Percentiles rank a stretch among this genome's conserved stretches.
Evolutionary conservation across 1,139 yeast species (phyloP).

Genomic region (Blastobotrys malaysiensis): DNA sequence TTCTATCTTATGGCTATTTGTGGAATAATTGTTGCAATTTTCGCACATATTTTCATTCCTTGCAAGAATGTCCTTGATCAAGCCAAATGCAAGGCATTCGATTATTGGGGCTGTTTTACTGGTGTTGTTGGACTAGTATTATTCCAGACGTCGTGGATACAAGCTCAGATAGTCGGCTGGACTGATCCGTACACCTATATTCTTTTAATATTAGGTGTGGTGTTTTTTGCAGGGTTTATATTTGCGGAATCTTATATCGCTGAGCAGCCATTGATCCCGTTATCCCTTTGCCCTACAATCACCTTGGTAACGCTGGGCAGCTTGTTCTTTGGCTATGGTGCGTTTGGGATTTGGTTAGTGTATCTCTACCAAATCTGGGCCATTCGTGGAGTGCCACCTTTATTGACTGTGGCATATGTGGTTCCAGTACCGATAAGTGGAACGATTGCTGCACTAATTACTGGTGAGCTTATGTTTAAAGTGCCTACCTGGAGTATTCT

Average conservation of each 20-base stretch:
- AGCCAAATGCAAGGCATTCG: slow-evolving; percentile 32
- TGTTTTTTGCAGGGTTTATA: slow-evolving; percentile 37
- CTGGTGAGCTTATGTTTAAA: slow-evolving; percentile 38
- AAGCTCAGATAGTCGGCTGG: slow-evolving; percentile 60
- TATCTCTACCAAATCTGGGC: slow-evolving; percentile 40
- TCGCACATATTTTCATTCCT: slow-evolving; percentile 43
- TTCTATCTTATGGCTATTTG: slow-evolving; percentile 46
- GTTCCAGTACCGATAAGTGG: slow-evolving; percentile 38
- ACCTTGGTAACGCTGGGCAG: slow-evolving; percentile 19
- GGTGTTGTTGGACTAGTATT: slow-evolving; percentile 49
- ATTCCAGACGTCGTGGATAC: slow-evolving; percentile 53
- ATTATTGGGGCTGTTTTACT: slow-evolving; percentile 42
- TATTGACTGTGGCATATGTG: slow-evolving; percentile 39
- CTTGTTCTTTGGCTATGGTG: slow-evolving; percentile 52
- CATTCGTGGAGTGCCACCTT: slow-evolving; percentile 34
- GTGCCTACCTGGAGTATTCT: slow-evolving; percentile 42
- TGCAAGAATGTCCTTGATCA: slow-evolving; percentile 15
- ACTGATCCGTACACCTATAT: slow-evolving; percentile 44
- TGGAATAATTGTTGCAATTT: slow-evolving; percentile 27
- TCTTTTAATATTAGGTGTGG: slow-evolving; percentile 45
- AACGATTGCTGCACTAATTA: slow-evolving; percentile 40
- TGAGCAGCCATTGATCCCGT: slow-evolving; percentile 37
- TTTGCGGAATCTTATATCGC: slow-evolving; percentile 35
- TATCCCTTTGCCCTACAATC: slow-evolving; percentile 14
- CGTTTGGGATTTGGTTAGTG: slow-evolving; percentile 56